Evolutionary conservation across 106 monocot species (phyloP).

Genomic region (Dendrobium huoshanense): DNA sequence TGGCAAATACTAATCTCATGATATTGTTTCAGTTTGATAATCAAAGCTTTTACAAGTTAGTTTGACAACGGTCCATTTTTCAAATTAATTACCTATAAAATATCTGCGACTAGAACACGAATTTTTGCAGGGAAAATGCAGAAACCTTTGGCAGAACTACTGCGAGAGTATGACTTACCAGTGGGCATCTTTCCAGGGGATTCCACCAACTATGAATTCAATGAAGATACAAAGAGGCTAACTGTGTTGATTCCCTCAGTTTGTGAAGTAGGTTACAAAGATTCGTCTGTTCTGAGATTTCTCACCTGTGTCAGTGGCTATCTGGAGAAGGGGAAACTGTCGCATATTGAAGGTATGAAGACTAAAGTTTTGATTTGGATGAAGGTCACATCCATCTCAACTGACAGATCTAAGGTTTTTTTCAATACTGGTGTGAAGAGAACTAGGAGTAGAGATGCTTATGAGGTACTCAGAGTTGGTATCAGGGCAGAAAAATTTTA

Average conservation of each 20-base stretch:
- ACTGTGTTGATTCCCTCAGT: constrained; percentile 52
- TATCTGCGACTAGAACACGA: not conserved
- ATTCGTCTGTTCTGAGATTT: constrained; percentile 61
- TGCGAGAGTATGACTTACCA: constrained; percentile 66
- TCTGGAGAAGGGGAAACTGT: constrained; percentile 67
- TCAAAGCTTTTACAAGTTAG: not conserved
- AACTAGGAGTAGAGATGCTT: constrained; percentile 48
- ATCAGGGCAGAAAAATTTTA: constrained; percentile 55
- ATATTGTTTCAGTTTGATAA: not conserved
- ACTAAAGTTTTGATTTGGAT: constrained; percentile 77
- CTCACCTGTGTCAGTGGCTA: constrained; percentile 49
- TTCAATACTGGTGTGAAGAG: constrained; percentile 54
- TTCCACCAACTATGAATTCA: constrained; percentile 59
- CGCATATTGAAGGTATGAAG: constrained; percentile 67
- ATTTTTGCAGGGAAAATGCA: constrained; percentile 58
- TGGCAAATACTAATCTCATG: too few relatives aligned
- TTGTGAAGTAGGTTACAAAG: constrained; percentile 70
- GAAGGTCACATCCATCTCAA: constrained; percentile 41
- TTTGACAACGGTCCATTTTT: too few relatives aligned
- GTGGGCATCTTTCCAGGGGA: constrained; percentile 65
- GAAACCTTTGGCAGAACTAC: constrained; percentile 67
- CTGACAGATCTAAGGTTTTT: constrained; percentile 56
- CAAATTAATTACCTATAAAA: not conserved
- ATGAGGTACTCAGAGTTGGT: constrained; percentile 57
- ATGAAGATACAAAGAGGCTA: constrained; percentile 48